A percentile compares a stretch with the other conserved stretches of the same genome.
These are phyloP conservation scores for Eimeria maxima DNA, from an alignment of 169 alveolate species.

Conservation along the genomic window DNA sequence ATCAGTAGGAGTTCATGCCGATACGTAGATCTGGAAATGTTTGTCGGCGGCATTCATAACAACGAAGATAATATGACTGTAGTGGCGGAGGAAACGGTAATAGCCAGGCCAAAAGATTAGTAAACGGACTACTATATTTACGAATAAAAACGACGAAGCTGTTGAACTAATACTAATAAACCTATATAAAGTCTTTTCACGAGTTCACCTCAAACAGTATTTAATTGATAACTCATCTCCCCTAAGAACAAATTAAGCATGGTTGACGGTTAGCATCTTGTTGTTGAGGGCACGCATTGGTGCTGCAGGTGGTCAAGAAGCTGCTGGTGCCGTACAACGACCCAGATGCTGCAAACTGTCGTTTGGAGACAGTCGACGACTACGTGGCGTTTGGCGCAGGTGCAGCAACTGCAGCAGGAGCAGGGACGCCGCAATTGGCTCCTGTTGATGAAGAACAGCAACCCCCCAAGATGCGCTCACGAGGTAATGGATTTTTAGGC, in stretches of 20 bases:
- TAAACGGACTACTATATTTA: no score
- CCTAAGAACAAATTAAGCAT: neutral
- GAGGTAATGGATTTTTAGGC: slow-evolving; percentile 35
- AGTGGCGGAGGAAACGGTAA: neutral
- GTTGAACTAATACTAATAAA: no score
- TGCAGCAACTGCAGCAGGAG: neutral
- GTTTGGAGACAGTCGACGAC: slow-evolving; percentile 80
- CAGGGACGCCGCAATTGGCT: neutral
- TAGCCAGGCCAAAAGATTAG: no score
- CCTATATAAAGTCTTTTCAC: neutral
- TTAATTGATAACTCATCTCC: neutral
- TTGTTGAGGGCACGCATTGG: neutral
- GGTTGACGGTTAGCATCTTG: neutral
- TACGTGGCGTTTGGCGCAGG: slow-evolving; percentile 75
- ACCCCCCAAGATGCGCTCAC: neutral
- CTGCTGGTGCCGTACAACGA: slow-evolving; percentile 77
- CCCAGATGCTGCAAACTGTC: slow-evolving; percentile 80
- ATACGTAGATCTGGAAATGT: neutral
- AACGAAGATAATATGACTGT: neutral
- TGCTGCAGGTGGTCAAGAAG: slow-evolving; percentile 49
- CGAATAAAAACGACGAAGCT: neutral
- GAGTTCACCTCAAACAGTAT: neutral
- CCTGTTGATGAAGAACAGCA: neutral
- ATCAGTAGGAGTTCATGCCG: neutral
- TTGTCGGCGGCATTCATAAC: neutral